Percentiles rank a stretch among this genome's conserved stretches.
Conservation (phyloP, 768 basidiomycete genomes). For the Mycena pura region DNA sequence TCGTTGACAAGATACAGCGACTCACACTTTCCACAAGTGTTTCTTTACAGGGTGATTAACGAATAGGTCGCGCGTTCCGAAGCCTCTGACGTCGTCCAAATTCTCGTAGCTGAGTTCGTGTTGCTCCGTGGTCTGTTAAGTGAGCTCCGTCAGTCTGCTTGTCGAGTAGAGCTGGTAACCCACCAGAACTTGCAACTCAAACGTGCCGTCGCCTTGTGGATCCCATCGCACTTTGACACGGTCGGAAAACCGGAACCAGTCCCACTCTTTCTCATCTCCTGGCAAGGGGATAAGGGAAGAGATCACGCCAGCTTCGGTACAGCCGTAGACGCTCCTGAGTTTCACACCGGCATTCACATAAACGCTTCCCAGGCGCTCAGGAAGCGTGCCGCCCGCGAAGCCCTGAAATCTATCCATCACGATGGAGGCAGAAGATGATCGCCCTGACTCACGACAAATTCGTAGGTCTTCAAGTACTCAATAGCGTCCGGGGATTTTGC, state of each 20-base stretch:
- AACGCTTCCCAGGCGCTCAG: slow-evolving; percentile 41
- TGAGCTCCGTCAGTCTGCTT: too few species aligned
- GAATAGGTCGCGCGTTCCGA: slow-evolving; percentile 52
- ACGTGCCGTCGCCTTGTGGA: slow-evolving; percentile 43
- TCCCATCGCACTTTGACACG: slow-evolving; percentile 40
- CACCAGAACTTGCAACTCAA: slow-evolving; percentile 47
- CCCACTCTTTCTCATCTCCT: slow-evolving; percentile 34
- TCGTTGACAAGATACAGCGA: neutral
- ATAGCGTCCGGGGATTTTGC: slow-evolving; percentile 34
- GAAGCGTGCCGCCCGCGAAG: slow-evolving; percentile 41
- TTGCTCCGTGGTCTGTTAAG: slow-evolving; percentile 27
- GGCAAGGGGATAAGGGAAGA: slow-evolving; percentile 17
- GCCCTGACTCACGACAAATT: slow-evolving; percentile 33
- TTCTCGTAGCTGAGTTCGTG: slow-evolving; percentile 36
- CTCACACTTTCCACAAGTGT: slow-evolving; percentile 51
- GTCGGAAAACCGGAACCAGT: slow-evolving; percentile 38
- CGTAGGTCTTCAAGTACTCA: slow-evolving; percentile 31
- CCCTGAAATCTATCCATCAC: neutral
- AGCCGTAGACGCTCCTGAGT: slow-evolving; percentile 40
- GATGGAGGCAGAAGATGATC: neutral
- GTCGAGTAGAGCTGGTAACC: too few species aligned
- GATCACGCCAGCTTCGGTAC: slow-evolving; percentile 42
- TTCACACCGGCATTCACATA: slow-evolving; percentile 41
- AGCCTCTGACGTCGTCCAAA: slow-evolving; percentile 43
- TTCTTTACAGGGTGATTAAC: slow-evolving; percentile 49